These are phyloP conservation scores for Flaveria ramosissima DNA, from an alignment of 129 eudicot genomes.

Conservation along the genomic window DNA sequence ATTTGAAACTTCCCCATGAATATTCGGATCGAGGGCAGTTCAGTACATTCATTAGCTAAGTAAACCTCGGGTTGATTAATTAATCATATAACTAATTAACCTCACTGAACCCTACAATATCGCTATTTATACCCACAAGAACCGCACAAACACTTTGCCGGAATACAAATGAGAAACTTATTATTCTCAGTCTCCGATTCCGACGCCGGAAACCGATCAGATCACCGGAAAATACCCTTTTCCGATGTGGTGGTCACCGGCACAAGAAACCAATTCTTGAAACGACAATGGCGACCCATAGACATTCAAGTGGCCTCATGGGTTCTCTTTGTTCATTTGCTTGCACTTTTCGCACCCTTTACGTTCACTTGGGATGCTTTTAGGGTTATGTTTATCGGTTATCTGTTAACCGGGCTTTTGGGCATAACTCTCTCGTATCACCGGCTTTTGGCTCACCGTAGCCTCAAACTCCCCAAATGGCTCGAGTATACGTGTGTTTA, in stretches of 20 bases:
- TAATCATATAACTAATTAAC: slow-evolving; percentile 13
- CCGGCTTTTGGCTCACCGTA: slow-evolving; percentile 38
- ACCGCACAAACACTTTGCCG: slow-evolving; percentile 38
- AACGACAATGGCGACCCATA: slow-evolving; percentile 37
- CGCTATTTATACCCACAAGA: slow-evolving; percentile 43
- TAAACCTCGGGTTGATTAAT: background rate
- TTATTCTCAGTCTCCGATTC: slow-evolving; percentile 37
- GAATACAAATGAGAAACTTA: slow-evolving; percentile 35
- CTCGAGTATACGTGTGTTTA: slow-evolving; percentile 44
- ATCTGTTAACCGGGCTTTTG: slow-evolving; percentile 35
- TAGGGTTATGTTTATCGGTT: slow-evolving; percentile 23
- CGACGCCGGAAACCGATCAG: slow-evolving; percentile 22
- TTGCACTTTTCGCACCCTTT: slow-evolving; percentile 37
- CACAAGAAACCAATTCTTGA: slow-evolving; percentile 31
- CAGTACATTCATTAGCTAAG: background rate
- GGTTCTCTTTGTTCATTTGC: slow-evolving; percentile 32
- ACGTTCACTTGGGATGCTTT: slow-evolving; percentile 43
- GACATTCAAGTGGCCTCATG: slow-evolving; percentile 37
- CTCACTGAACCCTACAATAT: slow-evolving; percentile 21
- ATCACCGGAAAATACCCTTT: slow-evolving; percentile 36
- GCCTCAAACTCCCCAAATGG: slow-evolving; percentile 43
- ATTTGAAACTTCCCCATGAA: slow-evolving; percentile 2
- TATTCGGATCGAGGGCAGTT: slow-evolving; percentile 22
- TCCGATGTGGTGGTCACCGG: slow-evolving; percentile 40
- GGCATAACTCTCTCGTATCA: slow-evolving; percentile 44